A percentile compares a stretch with the other conserved stretches of the same genome.
Evolutionary conservation across 2,329 filamentous ascomycete species (phyloP).

Genomic region (Fusarium protoensiforme): DNA sequence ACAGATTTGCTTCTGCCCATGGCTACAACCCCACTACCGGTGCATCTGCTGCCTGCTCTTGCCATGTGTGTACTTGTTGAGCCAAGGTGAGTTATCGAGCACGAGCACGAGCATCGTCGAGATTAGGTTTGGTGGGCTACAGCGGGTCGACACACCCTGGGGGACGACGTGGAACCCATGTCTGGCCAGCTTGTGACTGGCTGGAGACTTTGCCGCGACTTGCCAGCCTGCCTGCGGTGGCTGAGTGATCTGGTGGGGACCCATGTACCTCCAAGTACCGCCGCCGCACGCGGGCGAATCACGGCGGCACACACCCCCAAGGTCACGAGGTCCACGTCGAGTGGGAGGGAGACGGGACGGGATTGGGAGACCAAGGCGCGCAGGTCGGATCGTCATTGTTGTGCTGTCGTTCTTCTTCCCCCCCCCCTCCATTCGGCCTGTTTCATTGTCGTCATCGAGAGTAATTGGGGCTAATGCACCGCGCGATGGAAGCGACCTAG

Average conservation of each 20-base stretch:
- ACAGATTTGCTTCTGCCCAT: not conserved
- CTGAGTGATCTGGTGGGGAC: not conserved
- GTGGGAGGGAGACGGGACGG: not conserved
- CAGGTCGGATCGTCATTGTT: conserved; percentile 27
- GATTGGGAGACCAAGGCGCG: conserved; percentile 13
- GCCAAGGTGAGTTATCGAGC: conserved; percentile 1
- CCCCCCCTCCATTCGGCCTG: not conserved
- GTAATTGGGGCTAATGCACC: conserved; percentile 5
- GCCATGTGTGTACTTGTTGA: not conserved
- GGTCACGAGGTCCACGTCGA: conserved; percentile 28
- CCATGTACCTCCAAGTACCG: conserved; percentile 27
- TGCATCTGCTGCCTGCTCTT: not conserved
- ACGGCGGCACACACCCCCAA: conserved; percentile 16
- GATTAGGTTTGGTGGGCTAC: conserved; percentile 44
- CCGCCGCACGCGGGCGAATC: conserved; percentile 28
- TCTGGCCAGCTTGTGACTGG: conserved; percentile 1
- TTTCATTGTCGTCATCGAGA: conserved; percentile 7
- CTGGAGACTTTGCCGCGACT: conserved; percentile 20
- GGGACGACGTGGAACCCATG: not conserved
- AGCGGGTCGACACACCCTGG: conserved; percentile 18
- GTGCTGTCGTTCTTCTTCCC: not conserved
- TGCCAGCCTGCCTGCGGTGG: not conserved
- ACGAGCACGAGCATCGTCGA: conserved; percentile 39
- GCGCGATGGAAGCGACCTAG: not conserved
- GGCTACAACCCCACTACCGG: not conserved